Percentiles rank a stretch among this genome's conserved stretches.
phyloP scores from a whole-genome alignment of 176 grass and related monocot genomes.

The Juncus inflexus region DNA sequence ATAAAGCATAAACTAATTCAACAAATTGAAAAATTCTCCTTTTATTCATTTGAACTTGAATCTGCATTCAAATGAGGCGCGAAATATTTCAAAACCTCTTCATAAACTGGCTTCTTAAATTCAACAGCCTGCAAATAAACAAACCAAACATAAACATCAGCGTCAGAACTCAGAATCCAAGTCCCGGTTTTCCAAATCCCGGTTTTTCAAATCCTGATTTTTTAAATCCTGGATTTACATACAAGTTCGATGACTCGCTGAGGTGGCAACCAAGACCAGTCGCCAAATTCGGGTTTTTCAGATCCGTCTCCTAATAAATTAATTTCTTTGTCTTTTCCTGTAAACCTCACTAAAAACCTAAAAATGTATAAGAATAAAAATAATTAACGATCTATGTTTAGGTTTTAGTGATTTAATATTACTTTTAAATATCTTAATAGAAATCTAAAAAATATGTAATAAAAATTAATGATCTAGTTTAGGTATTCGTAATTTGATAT shows the following conservation, averaged over 20 bases:
- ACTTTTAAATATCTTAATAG: too few relatives aligned
- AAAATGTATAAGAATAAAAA: neutral
- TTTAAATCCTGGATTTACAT: conserved; percentile 1
- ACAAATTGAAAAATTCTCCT: too few relatives aligned
- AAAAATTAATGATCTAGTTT: too few relatives aligned
- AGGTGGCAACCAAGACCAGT: conserved; percentile 80
- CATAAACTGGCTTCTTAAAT: conserved; percentile 90
- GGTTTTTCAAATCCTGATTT: conserved; percentile 8
- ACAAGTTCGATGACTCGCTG: conserved; percentile 84
- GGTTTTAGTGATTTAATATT: too few relatives aligned
- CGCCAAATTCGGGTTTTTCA: conserved; percentile 86
- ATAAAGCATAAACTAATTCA: too few relatives aligned
- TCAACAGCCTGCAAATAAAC: conserved; percentile 59
- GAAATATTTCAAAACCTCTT: conserved; percentile 71
- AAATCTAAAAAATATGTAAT: too few relatives aligned
- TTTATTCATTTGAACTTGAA: conserved; percentile 25
- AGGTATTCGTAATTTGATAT: too few relatives aligned
- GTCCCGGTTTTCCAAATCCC: conserved; percentile 4
- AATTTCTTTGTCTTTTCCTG: conserved; percentile 75
- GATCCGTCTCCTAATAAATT: conserved; percentile 79
- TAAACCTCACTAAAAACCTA: conserved; percentile 87
- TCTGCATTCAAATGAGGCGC: conserved; percentile 51
- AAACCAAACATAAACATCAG: neutral
- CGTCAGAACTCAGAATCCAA: too few relatives aligned
- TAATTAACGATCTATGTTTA: neutral